These are phyloP conservation scores for Rhizomucor miehei DNA, from an alignment of 371 early-diverging fungal species.

Conservation along the genomic window DNA sequence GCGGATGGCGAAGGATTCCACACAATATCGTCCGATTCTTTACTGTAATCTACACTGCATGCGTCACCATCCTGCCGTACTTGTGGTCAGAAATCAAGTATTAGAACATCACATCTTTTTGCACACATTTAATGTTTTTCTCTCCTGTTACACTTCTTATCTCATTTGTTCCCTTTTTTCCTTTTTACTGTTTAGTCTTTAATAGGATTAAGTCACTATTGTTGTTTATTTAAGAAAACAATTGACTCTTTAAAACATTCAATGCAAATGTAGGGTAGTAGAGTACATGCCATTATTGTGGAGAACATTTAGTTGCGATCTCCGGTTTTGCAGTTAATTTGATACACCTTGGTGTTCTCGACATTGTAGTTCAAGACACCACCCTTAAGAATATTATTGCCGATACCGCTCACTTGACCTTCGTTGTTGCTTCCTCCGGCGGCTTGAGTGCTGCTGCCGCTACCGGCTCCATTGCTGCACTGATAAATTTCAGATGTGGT, in stretches of 20 bases:
- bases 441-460: neutral
- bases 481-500: too few species aligned
- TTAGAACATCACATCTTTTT: constrained; percentile 17
- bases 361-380: constrained; percentile 3
- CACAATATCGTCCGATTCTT: constrained; percentile 34
- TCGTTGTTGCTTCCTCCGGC: constrained; percentile 3
- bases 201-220: neutral
- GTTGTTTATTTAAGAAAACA: neutral
- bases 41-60: constrained; percentile 52
- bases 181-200: neutral
- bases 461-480: neutral
- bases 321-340: neutral
- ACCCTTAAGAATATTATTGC: constrained; percentile 2
- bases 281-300: too few species aligned
- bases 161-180: neutral
- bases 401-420: neutral
- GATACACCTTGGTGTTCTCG: neutral
- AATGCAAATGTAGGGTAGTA: too few species aligned
- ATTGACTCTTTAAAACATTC: neutral
- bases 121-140: neutral
- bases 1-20: constrained; percentile 31
- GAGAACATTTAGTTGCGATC: neutral
- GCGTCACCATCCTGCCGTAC: constrained; percentile 53
- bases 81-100: constrained; percentile 54
- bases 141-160: too few species aligned